Evolutionary conservation across 140 eudicot species (phyloP).

Genomic region (Bidens hawaiensis): DNA sequence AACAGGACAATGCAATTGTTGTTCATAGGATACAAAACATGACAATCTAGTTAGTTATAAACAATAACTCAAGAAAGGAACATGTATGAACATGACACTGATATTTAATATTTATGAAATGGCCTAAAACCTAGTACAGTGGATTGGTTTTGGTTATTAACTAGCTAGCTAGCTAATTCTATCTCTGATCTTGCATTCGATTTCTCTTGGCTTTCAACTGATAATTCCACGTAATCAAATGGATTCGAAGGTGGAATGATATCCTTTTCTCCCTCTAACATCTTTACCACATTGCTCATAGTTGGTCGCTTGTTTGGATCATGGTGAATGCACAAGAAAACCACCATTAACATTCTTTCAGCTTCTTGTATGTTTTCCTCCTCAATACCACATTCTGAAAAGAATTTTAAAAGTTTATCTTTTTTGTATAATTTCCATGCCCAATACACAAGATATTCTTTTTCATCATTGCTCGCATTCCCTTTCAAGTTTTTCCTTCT

Average conservation of each 20-base stretch:
- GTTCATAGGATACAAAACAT: too few species aligned
- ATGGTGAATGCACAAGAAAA: constrained; percentile 2
- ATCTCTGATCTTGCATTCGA: not conserved
- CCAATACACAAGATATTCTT: not conserved
- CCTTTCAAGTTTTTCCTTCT: not conserved
- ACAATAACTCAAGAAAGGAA: not conserved
- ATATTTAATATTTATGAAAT: not conserved
- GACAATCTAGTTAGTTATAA: too few species aligned
- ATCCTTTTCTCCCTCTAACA: constrained; percentile 5
- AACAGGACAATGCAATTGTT: too few species aligned
- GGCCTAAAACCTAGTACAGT: not conserved
- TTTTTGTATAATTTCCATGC: constrained; percentile 3
- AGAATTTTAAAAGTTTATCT: not conserved
- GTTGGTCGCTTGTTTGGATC: not conserved
- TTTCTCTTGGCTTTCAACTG: not conserved
- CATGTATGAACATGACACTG: not conserved
- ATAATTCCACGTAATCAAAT: not conserved
- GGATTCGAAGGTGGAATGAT: not conserved
- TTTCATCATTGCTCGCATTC: not conserved
- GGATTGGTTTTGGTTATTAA: not conserved
- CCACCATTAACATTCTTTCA: not conserved
- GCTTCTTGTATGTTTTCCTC: constrained; percentile 3
- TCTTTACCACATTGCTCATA: constrained; percentile 1
- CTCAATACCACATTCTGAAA: not conserved
- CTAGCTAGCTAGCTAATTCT: not conserved